Base-by-base conservation (phyloP, 495 filamentous ascomycete species). In the Amphirosellinia nigrospora region DNA sequence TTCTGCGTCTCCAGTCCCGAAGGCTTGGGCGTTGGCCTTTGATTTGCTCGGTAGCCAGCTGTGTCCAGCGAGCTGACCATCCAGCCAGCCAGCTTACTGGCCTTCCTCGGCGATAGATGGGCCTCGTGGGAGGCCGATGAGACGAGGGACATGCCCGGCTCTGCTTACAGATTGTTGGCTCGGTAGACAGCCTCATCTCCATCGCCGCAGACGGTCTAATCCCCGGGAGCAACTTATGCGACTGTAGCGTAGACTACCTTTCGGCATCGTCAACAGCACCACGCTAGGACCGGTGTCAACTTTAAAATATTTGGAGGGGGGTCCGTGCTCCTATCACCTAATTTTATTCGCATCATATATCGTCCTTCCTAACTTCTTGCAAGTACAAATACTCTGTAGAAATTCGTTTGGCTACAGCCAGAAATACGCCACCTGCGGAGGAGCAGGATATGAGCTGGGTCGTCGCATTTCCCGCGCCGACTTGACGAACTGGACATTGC, bases 11-110 rank as follows among this genome's bases (percentile, higher is more conserved):
- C 55, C 66, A 62, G 66, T 69, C 66, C 66, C 66, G 66, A 48
- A 69, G 66, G 66, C 66, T 62, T 69, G 66, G 66, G 66, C 26
- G 66, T 69, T 41, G 53, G 45, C 38, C 66, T 30, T 19, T 60
- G 66, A 68, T 68, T 68, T 68, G 66, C 66, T 60, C 43, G 55
- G 60, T 39, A 68, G 23, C 26, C 66, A 58, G 52, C 23, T 59
- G 53, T 39, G 55, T 9, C 36, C 50, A 34, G 46, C 66, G 62
- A 39, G 43, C 56, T 62, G 45, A 41, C n/a, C 38, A 32, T 53
- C 43, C 45, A 61, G 56, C 55, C 55, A 23, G 23, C 56, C 63
- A n/a, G 13, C 66, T 61, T 48, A 28, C 39, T 26, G 56, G 11
- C 55, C 55, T 43, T 19, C 38, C 50, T 61, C 43, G 64, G 50